Evolutionary conservation across 208 protist species (phyloP), one percentile per base, ranked within the genome.

Genomic region (Acanthamoeba castellanii): DNA sequence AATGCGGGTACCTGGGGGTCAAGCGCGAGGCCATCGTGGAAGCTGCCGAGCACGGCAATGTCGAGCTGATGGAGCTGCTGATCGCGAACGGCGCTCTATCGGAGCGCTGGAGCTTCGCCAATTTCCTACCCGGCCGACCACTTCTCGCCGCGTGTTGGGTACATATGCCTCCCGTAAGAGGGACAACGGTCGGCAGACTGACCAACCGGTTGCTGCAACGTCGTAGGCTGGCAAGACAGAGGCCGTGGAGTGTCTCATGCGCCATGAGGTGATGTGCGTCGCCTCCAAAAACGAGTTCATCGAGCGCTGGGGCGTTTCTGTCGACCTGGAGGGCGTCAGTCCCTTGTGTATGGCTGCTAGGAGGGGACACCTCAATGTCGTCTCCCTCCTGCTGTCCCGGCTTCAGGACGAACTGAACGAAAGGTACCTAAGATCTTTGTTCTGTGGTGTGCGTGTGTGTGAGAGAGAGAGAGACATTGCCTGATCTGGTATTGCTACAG

Each of bases 211-310:
- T 22, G 52, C 18, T 59, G 52, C 52, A 2, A 59, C 14, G 13
- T 25, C 11, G 66, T 13, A 82, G 72, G 72, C 72, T 6, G 72
- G 72, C 72, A 82, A 82, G 32, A 34, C 32, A 27, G 72, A 82
- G 22, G 72, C 72, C 5, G 72, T 82, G 32, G 22, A 50, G 72
- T 82, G 72, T 27, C 22, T 82, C 6, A 42, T 82, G 72, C 32
- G 42, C 18, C 72, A 82, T 37, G 72, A n/a, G 7, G 72, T 82
- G 18, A 82, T 82, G 72, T 82, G 72, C 42, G 37, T 82, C 7
- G 72, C 72, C 37, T 82, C 72, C 37, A 16, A 82, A 6, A 82
- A 82, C 72, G 72, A 82, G 37, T 82, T 82, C 72, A 82, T 82
- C 11, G 37, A 82, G 42, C 11, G 22, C 22, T 82, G 72, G 72